Evolutionary conservation across 768 basidiomycete species (phyloP).

Genomic region (Mycena maculata): DNA sequence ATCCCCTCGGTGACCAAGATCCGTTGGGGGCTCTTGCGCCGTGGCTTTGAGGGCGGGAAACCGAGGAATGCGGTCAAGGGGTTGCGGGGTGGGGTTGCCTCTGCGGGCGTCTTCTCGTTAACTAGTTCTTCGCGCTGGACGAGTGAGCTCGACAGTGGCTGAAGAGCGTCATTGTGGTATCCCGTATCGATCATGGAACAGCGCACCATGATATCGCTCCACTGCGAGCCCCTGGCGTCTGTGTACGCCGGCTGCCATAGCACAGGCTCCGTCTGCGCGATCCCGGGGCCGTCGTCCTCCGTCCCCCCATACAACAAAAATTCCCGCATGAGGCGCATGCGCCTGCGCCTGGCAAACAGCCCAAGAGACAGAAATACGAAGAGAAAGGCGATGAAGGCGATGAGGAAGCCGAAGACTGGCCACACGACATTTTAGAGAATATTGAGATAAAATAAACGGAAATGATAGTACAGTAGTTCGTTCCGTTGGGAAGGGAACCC

Average conservation of each 20-base stretch:
- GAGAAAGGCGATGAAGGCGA: conserved; percentile 27
- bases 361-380: conserved; percentile 30
- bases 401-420: conserved; percentile 30
- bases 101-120: neutral
- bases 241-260: conserved; percentile 27
- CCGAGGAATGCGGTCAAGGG: too few relatives aligned
- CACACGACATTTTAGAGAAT: too few relatives aligned
- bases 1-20: conserved; percentile 23
- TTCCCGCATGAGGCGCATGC: conserved; percentile 24
- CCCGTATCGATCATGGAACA: too few relatives aligned
- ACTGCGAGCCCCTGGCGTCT: conserved; percentile 1
- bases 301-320: conserved; percentile 23
- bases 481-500: too few relatives aligned
- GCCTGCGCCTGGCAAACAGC: conserved; percentile 23
- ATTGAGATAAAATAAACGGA: too few relatives aligned
- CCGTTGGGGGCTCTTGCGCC: neutral
- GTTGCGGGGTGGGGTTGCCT: neutral
- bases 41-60: too few relatives aligned
- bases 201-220: conserved; percentile 33
- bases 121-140: conserved; percentile 14
- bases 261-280: conserved; percentile 23
- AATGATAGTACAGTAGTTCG: too few relatives aligned
- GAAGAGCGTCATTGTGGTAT: neutral
- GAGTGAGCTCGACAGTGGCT: conserved; percentile 29
- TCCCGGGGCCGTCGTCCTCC: conserved; percentile 9